Evolutionary conservation across 441 rosid genomes (phyloP), one percentile per base, ranked within the genome.

Genomic region (Pelargonium cotyledonis): DNA sequence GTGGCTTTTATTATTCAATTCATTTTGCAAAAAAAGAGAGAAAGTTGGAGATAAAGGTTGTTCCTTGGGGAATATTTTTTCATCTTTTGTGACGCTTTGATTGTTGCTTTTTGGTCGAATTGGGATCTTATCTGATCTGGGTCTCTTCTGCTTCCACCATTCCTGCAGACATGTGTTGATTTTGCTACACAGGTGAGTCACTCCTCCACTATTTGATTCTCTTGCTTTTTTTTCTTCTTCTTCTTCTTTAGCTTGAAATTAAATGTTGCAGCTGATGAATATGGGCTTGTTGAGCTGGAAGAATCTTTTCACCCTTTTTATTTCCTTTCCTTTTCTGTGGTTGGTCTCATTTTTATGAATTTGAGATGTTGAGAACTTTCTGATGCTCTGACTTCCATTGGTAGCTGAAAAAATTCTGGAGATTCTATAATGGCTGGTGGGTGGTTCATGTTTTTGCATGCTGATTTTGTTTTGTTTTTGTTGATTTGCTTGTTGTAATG

Each of bases 111-210:
- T 75, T 63, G 68, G 69, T 83, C 79, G 72, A 73, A 65, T 75
- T 70, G 73, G 81, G 85, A 84, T 85, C 91, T 83, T 76, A 75
- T 81, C 85, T 85, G 77, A 83, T 83, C 83, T 79, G 77, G 80
- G 85, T 78, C 69, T 73, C 75, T 53, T 74, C 80, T 75, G 80
- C 77, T 76, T 79, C 70, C 72, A 53, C 69, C 73, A 60, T 68
- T 76, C 40, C 62, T 75, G 72, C 77, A 65, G 76, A 68, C 72
- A 76, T 31, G 79, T 67, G 65, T 72, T 75, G 38, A 77, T 70
- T 66, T 73, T 74, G 60, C 60, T 53, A 53, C 60, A 73, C 74
- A 72, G 79, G 82, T 78, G 82, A 80, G 84, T 83, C 75, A 73
- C 16, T 53, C 60, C 70, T 73, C 68, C 66, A 68, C 75, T 78